Evolutionary conservation across 768 basidiomycete genomes (phyloP), one percentile per base, ranked within the genome.

Genomic region (Vishniacozyma victoriae): DNA sequence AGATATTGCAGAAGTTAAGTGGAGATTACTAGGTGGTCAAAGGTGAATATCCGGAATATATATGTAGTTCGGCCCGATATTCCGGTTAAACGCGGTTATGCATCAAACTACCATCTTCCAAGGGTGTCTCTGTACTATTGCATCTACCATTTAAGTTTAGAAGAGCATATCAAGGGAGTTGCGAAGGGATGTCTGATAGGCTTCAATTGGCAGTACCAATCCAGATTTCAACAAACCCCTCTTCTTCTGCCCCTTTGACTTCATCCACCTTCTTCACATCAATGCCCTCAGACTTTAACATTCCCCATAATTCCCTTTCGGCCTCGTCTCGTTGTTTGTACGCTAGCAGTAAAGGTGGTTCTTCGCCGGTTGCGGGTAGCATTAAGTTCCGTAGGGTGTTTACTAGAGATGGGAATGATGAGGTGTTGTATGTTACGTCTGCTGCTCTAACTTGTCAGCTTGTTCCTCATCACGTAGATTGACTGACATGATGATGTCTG

Each of bases 341-440:
- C 3, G 87, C 87, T 41, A 93, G 64, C 6, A 92, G 52, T 2
- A 92, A 74, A 0, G 77, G 57, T 1, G 79, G 78, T 0, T 76
- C 11, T 36, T 43, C 26, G 46, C 35, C 33, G 26, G 26, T n/a
- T 61, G 27, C 75, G 49, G 52, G 60, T 48, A 20, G 2, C 19
- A 82, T 57, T 4, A 91, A 74, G 2, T 71, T 64, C 4, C 74
- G 71, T 19, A 93, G 73, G 0, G 87, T 90, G n/a, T 73, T 73
- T 15, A 61, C 70, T 33, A 93, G 79, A 0, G 84, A 76, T 2
- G 85, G 80, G 69, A 93, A 95, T 1, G 87, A 85, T 1, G 82
- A 74, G 0, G 86, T 87, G 73, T 93, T 93, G 75, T 92, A 93
- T 1, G 88, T 84, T 6, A 92, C 87, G 60, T 95, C 91, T 12